A percentile compares a stretch with the other conserved stretches of the same genome.
These are phyloP conservation scores for Daldinia loculata DNA, from an alignment of 495 filamentous ascomycete genomes.

Conservation along the genomic window DNA sequence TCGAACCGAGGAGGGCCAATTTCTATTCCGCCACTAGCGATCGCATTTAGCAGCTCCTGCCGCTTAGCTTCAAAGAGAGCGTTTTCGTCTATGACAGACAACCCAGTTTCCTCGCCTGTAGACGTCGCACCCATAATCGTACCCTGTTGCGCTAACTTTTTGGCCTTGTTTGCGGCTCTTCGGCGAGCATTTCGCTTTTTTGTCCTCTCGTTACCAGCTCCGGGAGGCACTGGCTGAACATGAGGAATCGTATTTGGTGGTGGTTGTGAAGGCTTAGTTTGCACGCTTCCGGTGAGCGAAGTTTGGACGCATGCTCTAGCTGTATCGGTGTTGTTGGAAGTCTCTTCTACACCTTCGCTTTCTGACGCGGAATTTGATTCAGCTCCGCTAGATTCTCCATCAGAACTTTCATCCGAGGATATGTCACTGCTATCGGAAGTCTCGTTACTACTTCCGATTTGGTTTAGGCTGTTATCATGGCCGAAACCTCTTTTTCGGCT, in stretches of 20 bases:
- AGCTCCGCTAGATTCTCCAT: conserved; percentile 21
- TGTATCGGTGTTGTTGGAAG: neutral
- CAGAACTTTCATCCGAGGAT: conserved; percentile 30
- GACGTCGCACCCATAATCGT: neutral
- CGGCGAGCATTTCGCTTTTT: conserved; percentile 56
- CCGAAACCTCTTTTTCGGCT: conserved; percentile 4
- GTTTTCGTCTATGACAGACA: conserved; percentile 17
- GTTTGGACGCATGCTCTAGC: neutral
- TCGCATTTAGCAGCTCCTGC: conserved; percentile 37
- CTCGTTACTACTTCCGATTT: conserved; percentile 4
- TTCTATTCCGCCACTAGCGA: conserved; percentile 42
- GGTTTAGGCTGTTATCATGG: neutral
- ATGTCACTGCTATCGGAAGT: conserved; percentile 11
- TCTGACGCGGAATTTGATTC: conserved; percentile 17
- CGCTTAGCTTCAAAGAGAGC: conserved; percentile 45
- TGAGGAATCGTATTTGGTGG: neutral
- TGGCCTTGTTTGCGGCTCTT: conserved; percentile 41
- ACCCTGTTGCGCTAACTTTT: conserved; percentile 31
- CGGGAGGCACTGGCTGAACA: conserved; percentile 36
- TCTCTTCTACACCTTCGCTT: neutral
- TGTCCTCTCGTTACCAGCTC: conserved; percentile 50
- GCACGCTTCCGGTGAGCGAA: neutral
- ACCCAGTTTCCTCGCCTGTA: neutral
- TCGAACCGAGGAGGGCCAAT: conserved; percentile 33
- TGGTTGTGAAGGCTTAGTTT: neutral